These are phyloP conservation scores for Centella asiatica DNA, from an alignment of 129 eudicot species.

Conservation along the genomic window DNA sequence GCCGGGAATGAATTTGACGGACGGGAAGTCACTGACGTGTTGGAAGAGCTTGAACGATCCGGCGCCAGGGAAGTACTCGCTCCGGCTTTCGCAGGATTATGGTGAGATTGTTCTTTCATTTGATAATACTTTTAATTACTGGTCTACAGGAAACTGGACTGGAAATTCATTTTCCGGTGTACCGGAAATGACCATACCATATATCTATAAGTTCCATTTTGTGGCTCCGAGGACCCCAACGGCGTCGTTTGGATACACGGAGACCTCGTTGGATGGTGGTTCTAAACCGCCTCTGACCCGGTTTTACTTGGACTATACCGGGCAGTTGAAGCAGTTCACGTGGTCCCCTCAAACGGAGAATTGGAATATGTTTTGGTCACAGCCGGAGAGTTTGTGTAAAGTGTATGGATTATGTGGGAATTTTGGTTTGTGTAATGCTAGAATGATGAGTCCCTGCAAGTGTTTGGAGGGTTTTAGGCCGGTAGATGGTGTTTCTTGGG, in stretches of 20 bases:
- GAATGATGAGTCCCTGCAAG: slow-evolving; percentile 35
- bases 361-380: slow-evolving; percentile 85
- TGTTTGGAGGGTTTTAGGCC: slow-evolving; percentile 57
- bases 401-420: slow-evolving; percentile 70
- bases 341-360: slow-evolving; percentile 66
- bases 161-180: slow-evolving; percentile 58
- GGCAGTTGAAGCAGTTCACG: slow-evolving; percentile 61
- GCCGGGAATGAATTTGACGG: slow-evolving; percentile 83
- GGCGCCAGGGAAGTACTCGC: slow-evolving; percentile 67
- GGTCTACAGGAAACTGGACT: slow-evolving; percentile 79
- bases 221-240: slow-evolving; percentile 46
- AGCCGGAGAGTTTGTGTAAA: slow-evolving; percentile 55
- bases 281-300: slow-evolving; percentile 54
- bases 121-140: slow-evolving; percentile 25
- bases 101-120: slow-evolving; percentile 69
- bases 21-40: slow-evolving; percentile 37
- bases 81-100: slow-evolving; percentile 68
- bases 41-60: slow-evolving; percentile 69
- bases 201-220: slow-evolving; percentile 61
- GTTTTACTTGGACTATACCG: slow-evolving; percentile 43
- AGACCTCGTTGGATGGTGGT: slow-evolving; percentile 31
- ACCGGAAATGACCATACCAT: slow-evolving; percentile 78
- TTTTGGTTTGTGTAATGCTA: slow-evolving; percentile 46
- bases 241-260: slow-evolving; percentile 77
- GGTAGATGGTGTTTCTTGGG: slow-evolving; percentile 41